Evolutionary conservation across 164 flowering plant genomes (phyloP).

Genomic region (Nymphaea thermarum): DNA sequence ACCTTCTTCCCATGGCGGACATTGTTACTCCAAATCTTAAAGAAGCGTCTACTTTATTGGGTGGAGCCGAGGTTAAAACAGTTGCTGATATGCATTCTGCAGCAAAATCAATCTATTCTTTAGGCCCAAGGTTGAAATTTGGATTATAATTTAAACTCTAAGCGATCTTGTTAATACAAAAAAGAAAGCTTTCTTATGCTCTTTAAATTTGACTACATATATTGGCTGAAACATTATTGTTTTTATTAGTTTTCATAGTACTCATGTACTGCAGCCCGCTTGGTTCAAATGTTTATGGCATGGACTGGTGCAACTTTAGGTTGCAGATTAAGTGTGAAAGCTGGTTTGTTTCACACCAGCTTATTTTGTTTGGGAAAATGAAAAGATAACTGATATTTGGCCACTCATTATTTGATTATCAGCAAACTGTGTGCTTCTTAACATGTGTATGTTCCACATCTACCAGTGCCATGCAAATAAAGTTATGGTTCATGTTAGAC

Average conservation of each 20-base stretch:
- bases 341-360: too few species aligned
- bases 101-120: slow-evolving; percentile 58
- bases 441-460: too few species aligned
- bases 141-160: not conserved
- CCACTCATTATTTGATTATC: too few species aligned
- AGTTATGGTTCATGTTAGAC: too few species aligned
- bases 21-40: slow-evolving; percentile 86
- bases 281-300: not conserved
- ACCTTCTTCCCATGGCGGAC: slow-evolving; percentile 84
- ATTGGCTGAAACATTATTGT: too few species aligned
- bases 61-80: slow-evolving; percentile 45
- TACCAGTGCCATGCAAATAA: too few species aligned
- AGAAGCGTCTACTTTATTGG: slow-evolving; percentile 84
- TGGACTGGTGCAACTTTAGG: not conserved
- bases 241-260: too few species aligned
- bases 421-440: too few species aligned
- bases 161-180: not conserved
- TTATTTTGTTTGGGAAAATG: too few species aligned
- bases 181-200: not conserved
- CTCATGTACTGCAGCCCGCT: too few species aligned
- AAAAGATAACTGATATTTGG: too few species aligned
- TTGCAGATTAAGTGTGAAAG: too few species aligned
- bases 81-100: slow-evolving; percentile 80
- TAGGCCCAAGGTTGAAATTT: slow-evolving; percentile 68
- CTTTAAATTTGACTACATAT: not conserved